Conservation (phyloP, 805 yeast genomes). For the Kurtzmaniella fragi region DNA sequence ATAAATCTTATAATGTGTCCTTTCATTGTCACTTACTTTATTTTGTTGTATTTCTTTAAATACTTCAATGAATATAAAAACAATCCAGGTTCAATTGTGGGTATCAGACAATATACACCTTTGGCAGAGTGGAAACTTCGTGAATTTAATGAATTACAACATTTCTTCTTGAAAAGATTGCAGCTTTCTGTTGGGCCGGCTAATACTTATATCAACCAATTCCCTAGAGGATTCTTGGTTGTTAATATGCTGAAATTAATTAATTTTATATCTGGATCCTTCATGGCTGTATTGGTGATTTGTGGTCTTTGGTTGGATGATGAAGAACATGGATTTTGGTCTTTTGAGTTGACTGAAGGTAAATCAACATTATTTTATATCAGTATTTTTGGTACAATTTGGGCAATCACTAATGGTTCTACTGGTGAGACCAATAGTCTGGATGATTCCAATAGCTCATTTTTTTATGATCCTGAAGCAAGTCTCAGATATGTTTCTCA, state of each 20-base stretch:
- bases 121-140: slow-evolving; percentile 93
- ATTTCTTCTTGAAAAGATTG: slow-evolving; percentile 75
- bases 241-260: slow-evolving; percentile 32
- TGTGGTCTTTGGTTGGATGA: slow-evolving; percentile 78
- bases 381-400: slow-evolving; percentile 79
- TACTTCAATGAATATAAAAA: slow-evolving; percentile 90
- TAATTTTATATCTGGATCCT: slow-evolving; percentile 76
- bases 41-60: slow-evolving; percentile 77
- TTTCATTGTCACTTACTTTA: slow-evolving; percentile 75
- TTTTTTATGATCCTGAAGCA: slow-evolving; percentile 89
- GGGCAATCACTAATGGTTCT: slow-evolving; percentile 59
- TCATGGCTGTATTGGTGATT: slow-evolving; percentile 70
- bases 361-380: slow-evolving; percentile 82
- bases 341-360: slow-evolving; percentile 81
- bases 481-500: slow-evolving; percentile 75
- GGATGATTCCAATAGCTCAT: slow-evolving; percentile 14
- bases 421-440: slow-evolving; percentile 2
- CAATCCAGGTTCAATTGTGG: slow-evolving; percentile 75
- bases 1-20: slow-evolving; percentile 83
- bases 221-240: slow-evolving; percentile 67
- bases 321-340: slow-evolving; percentile 70
- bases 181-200: slow-evolving; percentile 78
- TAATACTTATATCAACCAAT: slow-evolving; percentile 78
- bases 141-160: slow-evolving; percentile 90
- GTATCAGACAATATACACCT: slow-evolving; percentile 80